Evolutionary conservation across 805 yeast genomes (phyloP), one percentile per base, ranked within the genome.

Genomic region (Myxozyma mucilagina): DNA sequence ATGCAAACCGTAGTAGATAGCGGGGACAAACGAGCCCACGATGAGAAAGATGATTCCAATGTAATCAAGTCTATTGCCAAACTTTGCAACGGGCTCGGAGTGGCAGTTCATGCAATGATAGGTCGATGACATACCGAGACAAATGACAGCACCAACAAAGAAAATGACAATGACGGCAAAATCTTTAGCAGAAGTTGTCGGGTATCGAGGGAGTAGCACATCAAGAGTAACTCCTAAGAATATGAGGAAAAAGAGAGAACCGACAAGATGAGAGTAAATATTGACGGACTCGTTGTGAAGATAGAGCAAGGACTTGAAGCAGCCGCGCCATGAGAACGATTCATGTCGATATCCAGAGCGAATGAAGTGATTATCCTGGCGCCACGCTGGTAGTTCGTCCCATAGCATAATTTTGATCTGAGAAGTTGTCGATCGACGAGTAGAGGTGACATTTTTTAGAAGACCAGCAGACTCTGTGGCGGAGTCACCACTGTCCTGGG

Each of bases 251-350:
- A 65, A 52, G 4, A 68, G 36, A 13, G 75, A 47, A 13, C 76
- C 72, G 7, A 76, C 50, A 60, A 87, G 72, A 69, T 87, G 94
- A 3, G 87, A 73, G 74, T 86, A 87, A 29, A 88, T 85, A 70
- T 88, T 87, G 18, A 86, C 84, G 0, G 90, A 76, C 72, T 87
- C 94, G 67, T 88, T 88, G 73, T 87, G 90, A 47, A 85, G 65
- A 65, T 82, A 83, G 7, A 76, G 65, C 49, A 87, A 71, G 1
- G 88, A 81, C 43, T 74, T 66, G 16, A 84, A 59, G 60, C 87
- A 83, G 51, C 72, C 73, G 47, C 59, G 53, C 63, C 74, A 79
- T 35, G 87, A 81, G 38, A 72, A 66, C 0, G 89, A 82, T 57
- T 82, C 84, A 38, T 77, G 78, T 18, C 87, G 86, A 68, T 88